Base-by-base conservation (phyloP, 306 rosid species). In the Sechiopsis laciniata region DNA sequence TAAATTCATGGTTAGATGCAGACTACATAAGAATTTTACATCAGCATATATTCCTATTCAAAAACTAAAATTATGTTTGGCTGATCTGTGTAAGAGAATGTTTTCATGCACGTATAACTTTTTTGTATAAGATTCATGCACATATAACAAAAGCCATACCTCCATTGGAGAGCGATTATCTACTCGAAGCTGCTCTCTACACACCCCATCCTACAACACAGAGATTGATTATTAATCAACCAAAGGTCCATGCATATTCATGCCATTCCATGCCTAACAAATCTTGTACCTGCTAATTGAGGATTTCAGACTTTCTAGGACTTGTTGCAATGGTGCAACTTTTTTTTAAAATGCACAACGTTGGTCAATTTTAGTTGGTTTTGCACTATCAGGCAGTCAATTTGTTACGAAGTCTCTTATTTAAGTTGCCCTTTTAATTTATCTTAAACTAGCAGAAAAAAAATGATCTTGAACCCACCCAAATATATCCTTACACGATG, bases 121-220 rank as follows among this genome's bases (percentile, higher is more conserved):
- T 6, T 37, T 37, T 37, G 45, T 7, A 37, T 37, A 37, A 37
- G 45, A 37, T 37, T 37, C 45, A 37, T 37, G 48, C 48, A 69
- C 52, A 69, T 13, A 46, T 67, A 24, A 75, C 22, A 81, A 79
- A 42, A 74, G 61, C 17, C 57, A 20, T 76, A 89, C 29, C 29
- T 26, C 96, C 63, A 83, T 73, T 52, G 87, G 81, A 79, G 88
- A 78, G 75, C 55, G 55, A 79, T 51, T 86, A 74, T 88, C 94
- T 73, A 67, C 77, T 54, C 56, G 71, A 72, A 79, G 66, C 75
- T 85, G 97, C 82, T 89, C 95, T 73, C 82, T 86, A 62, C 82
- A 72, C 85, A 85, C 3, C 37, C 46, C 77, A 74, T 89, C 97
- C 96, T 94, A 84, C 81, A 87, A 73, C 79, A 46, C 48, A 42